Percentiles rank a stretch among this genome's conserved stretches.
These are phyloP conservation scores for Lactifluus echinatus DNA, from an alignment of 768 basidiomycete species.

Conservation along the genomic window DNA sequence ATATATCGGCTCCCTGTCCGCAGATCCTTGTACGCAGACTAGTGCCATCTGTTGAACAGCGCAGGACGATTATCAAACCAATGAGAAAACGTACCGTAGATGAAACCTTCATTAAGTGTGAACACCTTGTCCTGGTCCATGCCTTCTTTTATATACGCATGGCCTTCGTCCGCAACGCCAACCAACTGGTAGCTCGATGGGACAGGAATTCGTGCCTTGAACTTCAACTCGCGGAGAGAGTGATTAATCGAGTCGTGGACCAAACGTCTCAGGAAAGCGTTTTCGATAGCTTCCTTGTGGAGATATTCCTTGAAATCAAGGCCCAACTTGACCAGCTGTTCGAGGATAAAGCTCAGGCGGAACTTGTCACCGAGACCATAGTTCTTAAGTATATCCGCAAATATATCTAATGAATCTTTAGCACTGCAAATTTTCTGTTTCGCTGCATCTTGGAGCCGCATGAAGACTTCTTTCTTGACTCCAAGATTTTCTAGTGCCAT, in stretches of 20 bases:
- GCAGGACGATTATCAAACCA: too few relatives aligned
- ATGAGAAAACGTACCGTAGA: constrained; percentile 10
- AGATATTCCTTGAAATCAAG: constrained; percentile 38
- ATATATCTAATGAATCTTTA: constrained; percentile 44
- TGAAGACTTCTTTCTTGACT: constrained; percentile 48
- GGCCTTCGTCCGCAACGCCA: constrained; percentile 76
- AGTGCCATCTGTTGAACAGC: background rate
- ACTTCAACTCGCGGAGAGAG: constrained; percentile 66
- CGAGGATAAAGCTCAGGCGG: constrained; percentile 43
- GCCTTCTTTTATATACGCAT: constrained; percentile 11
- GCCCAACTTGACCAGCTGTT: constrained; percentile 37
- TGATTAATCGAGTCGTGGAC: constrained; percentile 55
- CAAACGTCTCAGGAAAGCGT: constrained; percentile 47
- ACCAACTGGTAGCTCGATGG: constrained; percentile 62
- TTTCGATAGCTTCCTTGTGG: constrained; percentile 35
- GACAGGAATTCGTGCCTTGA: constrained; percentile 64
- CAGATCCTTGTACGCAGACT: constrained; percentile 18
- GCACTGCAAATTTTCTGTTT: constrained; percentile 52
- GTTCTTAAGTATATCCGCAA: constrained; percentile 39
- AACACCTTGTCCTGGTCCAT: constrained; percentile 1
- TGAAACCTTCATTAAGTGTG: constrained; percentile 3
- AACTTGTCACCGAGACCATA: constrained; percentile 42
- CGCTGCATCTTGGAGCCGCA: constrained; percentile 51
- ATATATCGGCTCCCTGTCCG: constrained; percentile 5
- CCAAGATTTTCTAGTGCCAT: constrained; percentile 76